These are phyloP conservation scores for Biscogniauxia mediterranea DNA, from an alignment of 2,329 filamentous ascomycete genomes.

Conservation along the genomic window DNA sequence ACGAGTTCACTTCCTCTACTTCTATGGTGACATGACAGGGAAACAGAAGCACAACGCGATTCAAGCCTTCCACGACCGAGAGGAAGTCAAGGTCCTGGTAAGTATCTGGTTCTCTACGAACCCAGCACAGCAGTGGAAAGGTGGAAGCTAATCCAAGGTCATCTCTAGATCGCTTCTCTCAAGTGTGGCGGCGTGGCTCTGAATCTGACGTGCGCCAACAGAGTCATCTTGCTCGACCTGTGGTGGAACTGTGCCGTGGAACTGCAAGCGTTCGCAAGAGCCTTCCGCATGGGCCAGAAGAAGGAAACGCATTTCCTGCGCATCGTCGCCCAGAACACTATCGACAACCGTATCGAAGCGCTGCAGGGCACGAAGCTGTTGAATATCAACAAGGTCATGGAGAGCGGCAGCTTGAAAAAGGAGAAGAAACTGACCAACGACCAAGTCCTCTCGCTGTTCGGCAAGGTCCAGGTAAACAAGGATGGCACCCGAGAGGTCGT, in stretches of 20 bases:
- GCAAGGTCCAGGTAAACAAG: too few species aligned
- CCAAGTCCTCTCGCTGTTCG: too few species aligned
- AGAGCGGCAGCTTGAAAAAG: not conserved
- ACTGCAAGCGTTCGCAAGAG: conserved; percentile 60
- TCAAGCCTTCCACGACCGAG: conserved; percentile 18
- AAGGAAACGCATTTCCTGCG: conserved; percentile 59
- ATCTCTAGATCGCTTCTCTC: conserved; percentile 35
- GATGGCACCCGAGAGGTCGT: too few species aligned
- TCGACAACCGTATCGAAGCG: conserved; percentile 11
- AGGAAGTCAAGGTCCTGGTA: conserved; percentile 35
- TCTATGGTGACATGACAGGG: conserved; percentile 26
- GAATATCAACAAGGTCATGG: conserved; percentile 5
- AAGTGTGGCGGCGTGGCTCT: conserved; percentile 37
- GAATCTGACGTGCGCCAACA: conserved; percentile 45
- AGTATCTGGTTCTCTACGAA: conserved; percentile 15
- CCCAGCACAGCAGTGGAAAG: not conserved
- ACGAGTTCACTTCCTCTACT: conserved; percentile 38
- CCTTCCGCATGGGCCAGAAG: conserved; percentile 63
- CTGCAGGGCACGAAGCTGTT: conserved; percentile 9
- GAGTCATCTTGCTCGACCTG: conserved; percentile 52
- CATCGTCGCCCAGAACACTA: conserved; percentile 38
- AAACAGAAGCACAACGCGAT: conserved; percentile 21
- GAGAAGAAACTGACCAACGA: too few species aligned
- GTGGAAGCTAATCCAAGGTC: conserved; percentile 3
- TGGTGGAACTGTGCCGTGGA: conserved; percentile 64